Evolutionary conservation across 192 early-diverging fungal genomes (phyloP).

Genomic region (Backusella westeae): DNA sequence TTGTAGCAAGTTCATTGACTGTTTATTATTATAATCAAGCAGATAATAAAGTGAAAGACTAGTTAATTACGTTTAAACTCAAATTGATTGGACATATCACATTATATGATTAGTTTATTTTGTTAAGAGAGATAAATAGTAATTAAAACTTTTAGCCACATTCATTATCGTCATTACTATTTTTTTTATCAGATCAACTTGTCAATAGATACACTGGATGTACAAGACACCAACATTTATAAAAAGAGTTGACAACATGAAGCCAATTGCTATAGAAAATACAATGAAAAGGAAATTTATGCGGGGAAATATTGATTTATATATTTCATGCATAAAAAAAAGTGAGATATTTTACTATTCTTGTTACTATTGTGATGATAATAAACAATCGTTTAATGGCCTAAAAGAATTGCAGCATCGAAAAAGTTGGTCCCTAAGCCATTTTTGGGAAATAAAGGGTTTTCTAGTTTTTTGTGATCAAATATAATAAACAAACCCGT

Average conservation of each 20-base stretch:
- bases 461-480: background rate
- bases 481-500: background rate
- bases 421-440: background rate
- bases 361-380: background rate
- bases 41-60: background rate
- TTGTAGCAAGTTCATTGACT: background rate
- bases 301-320: background rate
- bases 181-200: background rate
- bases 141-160: background rate
- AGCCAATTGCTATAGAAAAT: background rate
- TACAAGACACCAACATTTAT: background rate
- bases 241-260: background rate
- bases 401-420: background rate
- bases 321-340: background rate
- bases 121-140: background rate
- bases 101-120: background rate
- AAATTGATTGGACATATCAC: background rate
- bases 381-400: background rate
- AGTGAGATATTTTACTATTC: too few relatives aligned
- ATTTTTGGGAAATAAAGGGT: background rate
- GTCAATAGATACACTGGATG: background rate
- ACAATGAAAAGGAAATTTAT: background rate
- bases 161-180: background rate
- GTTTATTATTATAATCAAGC: background rate
- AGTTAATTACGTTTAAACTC: background rate